Base-by-base conservation (phyloP, 495 filamentous ascomycete species). In the Sporormia fimetaria region DNA sequence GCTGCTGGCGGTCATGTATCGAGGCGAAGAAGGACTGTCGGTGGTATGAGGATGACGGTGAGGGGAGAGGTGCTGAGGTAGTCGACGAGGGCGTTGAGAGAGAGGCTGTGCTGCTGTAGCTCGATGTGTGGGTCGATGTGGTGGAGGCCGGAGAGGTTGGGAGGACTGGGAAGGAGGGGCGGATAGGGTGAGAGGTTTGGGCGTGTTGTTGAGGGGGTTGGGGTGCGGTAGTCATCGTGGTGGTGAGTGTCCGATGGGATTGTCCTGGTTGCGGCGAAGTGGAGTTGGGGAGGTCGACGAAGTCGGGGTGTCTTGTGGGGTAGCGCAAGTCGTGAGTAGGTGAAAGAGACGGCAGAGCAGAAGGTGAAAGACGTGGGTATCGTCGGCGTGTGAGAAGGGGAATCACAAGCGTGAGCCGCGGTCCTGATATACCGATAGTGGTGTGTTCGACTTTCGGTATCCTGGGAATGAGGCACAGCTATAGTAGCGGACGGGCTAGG, bases 61-160 rank as follows among this genome's bases (percentile, higher is more conserved):
- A 57, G 0, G 58, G 60, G 16, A 60, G 40, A 3, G 60, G 60
- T 12, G 60, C 58, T 0, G 58, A 57, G 18, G 50, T 42, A 18
- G 38, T 49, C 8, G 46, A 20, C 22, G 52, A 37, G 8, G 44
- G 37, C 34, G 54, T 36, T 7, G 40, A 39, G 5, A 61, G 37
- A 26, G 49, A 57, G 12, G 55, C 44, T 21, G 56, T 42, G 48
- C 51, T 56, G 41, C 49, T 56, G 27, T 52, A 57, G 50, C 44
- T 51, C 32, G 55, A 53, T n/a, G n/a, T n/a, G 50, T 51, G 60
- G 33, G 57, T 40, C 3, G 57, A 58, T 23, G 21, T 38, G 17
- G 44, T 40, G 23, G 49, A 18, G 21, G 47, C 26, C 20, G 37
- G 11, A 3, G 51, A 37, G 24, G 38, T 15, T 16, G 40, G 35